Conservation (phyloP, 805 yeast genomes). For the Sugiyamaella mastotermitis region DNA sequence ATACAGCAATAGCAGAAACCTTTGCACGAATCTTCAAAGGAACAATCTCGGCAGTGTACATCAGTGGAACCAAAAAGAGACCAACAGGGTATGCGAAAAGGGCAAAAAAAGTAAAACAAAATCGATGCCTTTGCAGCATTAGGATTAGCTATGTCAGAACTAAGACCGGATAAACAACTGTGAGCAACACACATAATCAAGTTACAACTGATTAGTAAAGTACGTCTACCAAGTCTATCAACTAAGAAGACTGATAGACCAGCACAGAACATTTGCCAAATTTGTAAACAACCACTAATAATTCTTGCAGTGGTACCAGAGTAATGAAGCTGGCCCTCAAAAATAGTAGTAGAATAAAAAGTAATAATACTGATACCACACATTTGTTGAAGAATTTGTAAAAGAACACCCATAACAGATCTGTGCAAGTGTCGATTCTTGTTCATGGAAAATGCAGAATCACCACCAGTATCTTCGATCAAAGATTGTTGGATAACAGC, state of each 20-base stretch:
- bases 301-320: neutral
- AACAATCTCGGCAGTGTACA: conserved; percentile 20
- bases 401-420: conserved; percentile 6
- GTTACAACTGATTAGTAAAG: neutral
- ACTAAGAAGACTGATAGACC: neutral
- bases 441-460: neutral
- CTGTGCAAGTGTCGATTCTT: conserved; percentile 2
- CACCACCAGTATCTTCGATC: conserved; percentile 4
- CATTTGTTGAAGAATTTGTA: conserved; percentile 1
- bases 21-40: conserved; percentile 34
- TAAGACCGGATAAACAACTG: conserved; percentile 19
- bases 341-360: conserved; percentile 45
- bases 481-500: conserved; percentile 7
- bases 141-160: conserved; percentile 10
- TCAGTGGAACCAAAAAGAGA: conserved; percentile 4
- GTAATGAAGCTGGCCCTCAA: conserved; percentile 48
- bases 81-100: conserved; percentile 1
- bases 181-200: conserved; percentile 9
- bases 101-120: conserved; percentile 7
- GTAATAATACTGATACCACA: conserved; percentile 13
- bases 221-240: neutral
- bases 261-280: neutral
- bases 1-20: conserved; percentile 30
- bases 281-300: neutral
- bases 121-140: conserved; percentile 27